A percentile compares a stretch with the other conserved stretches of the same genome.
phyloP scores from a whole-genome alignment of 192 early-diverging fungal species.

The Coemansia sp. region DNA sequence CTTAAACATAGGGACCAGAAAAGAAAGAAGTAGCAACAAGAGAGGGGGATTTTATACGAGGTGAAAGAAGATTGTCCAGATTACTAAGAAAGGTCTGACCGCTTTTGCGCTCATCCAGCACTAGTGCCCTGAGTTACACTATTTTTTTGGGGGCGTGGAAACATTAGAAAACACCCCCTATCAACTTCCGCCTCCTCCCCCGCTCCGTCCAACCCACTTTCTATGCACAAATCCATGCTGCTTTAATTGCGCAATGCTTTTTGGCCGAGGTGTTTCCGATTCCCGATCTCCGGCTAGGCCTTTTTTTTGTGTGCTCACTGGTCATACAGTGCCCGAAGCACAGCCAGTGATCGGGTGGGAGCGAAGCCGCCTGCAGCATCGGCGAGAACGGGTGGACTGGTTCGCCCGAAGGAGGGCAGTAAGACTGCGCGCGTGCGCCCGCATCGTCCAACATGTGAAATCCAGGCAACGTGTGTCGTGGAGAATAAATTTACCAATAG shows the following conservation, averaged over 20 bases:
- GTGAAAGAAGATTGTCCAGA: not conserved
- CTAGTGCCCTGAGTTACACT: not conserved
- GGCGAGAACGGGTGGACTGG: not conserved
- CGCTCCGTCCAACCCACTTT: not conserved
- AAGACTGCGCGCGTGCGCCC: not conserved
- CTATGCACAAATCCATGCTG: not conserved
- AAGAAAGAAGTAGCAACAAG: not conserved
- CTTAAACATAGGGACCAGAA: not conserved
- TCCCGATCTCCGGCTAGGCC: slow-evolving; percentile 4
- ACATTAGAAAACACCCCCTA: not conserved
- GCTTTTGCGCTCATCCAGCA: not conserved
- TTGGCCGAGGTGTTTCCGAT: not conserved
- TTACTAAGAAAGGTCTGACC: not conserved
- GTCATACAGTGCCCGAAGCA: not conserved
- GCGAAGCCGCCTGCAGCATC: not conserved
- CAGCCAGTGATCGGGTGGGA: not conserved
- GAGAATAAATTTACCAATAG: not conserved
- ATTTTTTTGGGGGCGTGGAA: not conserved
- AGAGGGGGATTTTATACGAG: not conserved
- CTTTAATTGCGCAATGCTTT: not conserved
- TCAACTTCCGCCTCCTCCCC: not conserved
- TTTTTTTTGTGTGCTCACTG: not conserved
- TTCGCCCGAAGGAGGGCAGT: not conserved
- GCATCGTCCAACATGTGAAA: slow-evolving; percentile 3
- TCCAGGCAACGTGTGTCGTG: not conserved